phyloP scores from a whole-genome alignment of 768 basidiomycete species.

The Infundibulicybe gibba region DNA sequence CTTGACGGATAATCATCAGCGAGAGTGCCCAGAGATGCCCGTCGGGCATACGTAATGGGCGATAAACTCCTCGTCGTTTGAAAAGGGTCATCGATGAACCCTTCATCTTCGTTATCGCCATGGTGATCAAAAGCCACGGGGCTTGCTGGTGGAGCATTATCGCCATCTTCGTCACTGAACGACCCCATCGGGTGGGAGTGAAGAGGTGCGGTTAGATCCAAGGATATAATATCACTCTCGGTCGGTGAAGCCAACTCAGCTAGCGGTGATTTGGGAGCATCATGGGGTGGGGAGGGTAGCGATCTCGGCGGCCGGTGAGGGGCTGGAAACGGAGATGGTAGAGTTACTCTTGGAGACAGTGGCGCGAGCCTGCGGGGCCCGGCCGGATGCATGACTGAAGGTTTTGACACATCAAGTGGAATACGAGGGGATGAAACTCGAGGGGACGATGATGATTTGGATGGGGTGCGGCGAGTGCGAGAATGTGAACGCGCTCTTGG shows the following conservation, averaged over 20 bases:
- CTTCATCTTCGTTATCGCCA: not conserved
- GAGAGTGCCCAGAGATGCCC: constrained; percentile 21
- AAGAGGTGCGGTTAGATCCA: constrained; percentile 13
- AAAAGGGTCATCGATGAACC: constrained; percentile 19
- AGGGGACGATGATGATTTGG: not conserved
- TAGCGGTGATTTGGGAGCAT: not conserved
- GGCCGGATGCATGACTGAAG: not conserved
- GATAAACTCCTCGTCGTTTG: constrained; percentile 23
- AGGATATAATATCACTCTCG: not conserved
- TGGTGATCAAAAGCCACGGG: not conserved
- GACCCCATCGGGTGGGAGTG: constrained; percentile 10
- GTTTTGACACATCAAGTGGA: not conserved
- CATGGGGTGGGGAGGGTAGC: not conserved
- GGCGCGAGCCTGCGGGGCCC: not conserved
- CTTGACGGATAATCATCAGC: constrained; percentile 4
- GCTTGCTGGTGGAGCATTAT: not conserved
- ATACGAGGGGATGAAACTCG: too few species aligned
- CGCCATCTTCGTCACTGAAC: not conserved
- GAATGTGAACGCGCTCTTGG: constrained; percentile 5
- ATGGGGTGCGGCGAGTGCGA: constrained; percentile 1
- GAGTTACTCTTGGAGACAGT: too few species aligned
- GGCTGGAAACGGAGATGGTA: too few species aligned
- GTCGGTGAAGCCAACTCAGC: not conserved
- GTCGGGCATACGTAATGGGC: constrained; percentile 31
- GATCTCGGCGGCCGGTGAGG: too few species aligned